Evolutionary conservation across 768 basidiomycete genomes (phyloP).

Genomic region (Gloeostereum incarnatum): DNA sequence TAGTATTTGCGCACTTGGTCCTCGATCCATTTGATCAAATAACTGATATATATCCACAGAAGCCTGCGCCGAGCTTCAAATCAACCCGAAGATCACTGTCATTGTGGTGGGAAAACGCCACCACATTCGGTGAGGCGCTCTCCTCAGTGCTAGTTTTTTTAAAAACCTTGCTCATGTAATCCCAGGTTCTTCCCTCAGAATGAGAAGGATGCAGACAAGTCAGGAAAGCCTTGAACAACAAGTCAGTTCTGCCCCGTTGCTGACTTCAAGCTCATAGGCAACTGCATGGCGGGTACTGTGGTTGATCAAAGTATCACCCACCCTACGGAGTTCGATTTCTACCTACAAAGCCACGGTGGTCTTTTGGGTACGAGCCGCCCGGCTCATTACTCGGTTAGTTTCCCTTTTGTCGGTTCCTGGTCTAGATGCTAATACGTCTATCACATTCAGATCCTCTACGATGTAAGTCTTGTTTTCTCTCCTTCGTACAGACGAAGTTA

Average conservation of each 20-base stretch:
- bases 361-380: constrained; percentile 53
- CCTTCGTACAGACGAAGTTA: too few species aligned
- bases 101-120: constrained; percentile 77
- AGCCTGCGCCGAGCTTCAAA: constrained; percentile 50
- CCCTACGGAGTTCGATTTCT: constrained; percentile 49
- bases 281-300: constrained; percentile 51
- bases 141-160: too few species aligned
- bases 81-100: constrained; percentile 62
- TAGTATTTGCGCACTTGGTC: constrained; percentile 3
- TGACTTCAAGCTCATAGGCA: constrained; percentile 44
- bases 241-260: too few species aligned
- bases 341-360: constrained; percentile 46
- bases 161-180: not conserved
- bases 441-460: constrained; percentile 24
- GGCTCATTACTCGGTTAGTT: constrained; percentile 36
- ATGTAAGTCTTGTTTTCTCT: constrained; percentile 1
- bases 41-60: constrained; percentile 33
- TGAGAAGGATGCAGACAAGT: constrained; percentile 24
- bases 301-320: constrained; percentile 43
- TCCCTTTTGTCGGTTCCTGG: not conserved
- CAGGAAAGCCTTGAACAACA: too few species aligned
- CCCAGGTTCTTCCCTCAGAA: constrained; percentile 39
- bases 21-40: constrained; percentile 1
- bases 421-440: not conserved
- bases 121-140: constrained; percentile 36